Evolutionary conservation across 306 rosid species (phyloP), one percentile per base, ranked within the genome.

Genomic region (Sechiopsis laciniata): DNA sequence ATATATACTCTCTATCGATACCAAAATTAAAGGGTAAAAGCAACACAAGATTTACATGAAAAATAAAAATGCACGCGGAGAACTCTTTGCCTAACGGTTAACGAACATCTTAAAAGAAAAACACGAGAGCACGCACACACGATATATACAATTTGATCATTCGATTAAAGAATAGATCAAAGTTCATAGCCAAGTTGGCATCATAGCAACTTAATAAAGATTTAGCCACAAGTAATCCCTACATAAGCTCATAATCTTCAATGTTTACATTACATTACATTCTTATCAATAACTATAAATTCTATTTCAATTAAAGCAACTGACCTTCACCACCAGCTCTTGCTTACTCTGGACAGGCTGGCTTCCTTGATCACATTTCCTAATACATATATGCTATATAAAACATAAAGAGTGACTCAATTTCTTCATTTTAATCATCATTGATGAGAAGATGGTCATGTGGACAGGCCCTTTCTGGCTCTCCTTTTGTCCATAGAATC

Each of bases 381-480:
- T 67, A 74, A 77, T 51, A 68, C 48, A 60, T 71, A 32, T 40
- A 40, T 77, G 35, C 52, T 54, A 72, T 54, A 72, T 55, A 20
- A 32, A 50, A 22, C 70, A 78, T 52, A 2, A 10, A 50, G 61
- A 29, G 19, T 67, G 54, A 65, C 71, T 52, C 46, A 40, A 4
- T 40, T 40, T 40, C 46, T 37, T 78, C 78, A 63, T 74, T 78
- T 71, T 64, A 22, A 76, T 87, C 95, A 40, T 79, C 81, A 74
- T 77, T 73, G 10, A 73, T 78, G 26, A 84, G 85, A 66, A 83
- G 95, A 72, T 77, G 82, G 29, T 82, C 21, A 77, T 95, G 99
- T 4, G 91, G 96, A 73, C 99, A 95, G 15, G 76, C 77, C 61
- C 88, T 86, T 58, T 91, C 85, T 16, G 96, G 96, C 78, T 88